Conservation (phyloP, 2,329 filamentous ascomycete species). For the Chaetomium olivaceum region DNA sequence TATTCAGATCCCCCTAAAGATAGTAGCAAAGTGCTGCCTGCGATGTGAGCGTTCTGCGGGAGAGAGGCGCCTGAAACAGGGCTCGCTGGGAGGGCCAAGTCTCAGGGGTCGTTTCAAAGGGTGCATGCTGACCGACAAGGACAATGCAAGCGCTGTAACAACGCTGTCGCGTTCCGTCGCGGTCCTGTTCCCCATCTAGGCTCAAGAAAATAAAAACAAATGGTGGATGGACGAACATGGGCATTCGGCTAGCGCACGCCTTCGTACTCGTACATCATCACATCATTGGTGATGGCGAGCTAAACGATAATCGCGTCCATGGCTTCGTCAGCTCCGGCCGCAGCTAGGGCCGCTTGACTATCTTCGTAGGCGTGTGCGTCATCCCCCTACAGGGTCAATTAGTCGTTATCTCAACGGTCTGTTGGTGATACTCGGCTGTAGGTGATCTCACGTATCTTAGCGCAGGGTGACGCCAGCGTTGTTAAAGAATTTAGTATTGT, state of each 20-base stretch:
- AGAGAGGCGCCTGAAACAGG: slow-evolving; percentile 3
- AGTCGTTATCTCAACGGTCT: not conserved
- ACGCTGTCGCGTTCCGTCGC: not conserved
- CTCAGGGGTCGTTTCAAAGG: slow-evolving; percentile 4
- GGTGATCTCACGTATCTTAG: not conserved
- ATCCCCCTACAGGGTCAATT: not conserved
- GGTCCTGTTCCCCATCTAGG: not conserved
- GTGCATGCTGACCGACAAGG: not conserved
- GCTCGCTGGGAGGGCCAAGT: slow-evolving; percentile 1
- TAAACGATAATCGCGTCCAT: not conserved
- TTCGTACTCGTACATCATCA: not conserved
- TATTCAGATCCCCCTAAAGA: not conserved
- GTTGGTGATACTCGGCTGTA: not conserved
- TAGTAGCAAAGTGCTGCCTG: not conserved
- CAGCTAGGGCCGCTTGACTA: not conserved
- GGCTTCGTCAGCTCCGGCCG: not conserved
- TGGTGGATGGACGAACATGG: not conserved
- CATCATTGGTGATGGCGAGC: not conserved
- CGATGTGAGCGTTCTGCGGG: not conserved
- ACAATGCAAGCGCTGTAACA: not conserved
- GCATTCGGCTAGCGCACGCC: not conserved
- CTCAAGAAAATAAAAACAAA: not conserved
- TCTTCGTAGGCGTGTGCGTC: not conserved
- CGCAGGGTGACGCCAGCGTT: not conserved
- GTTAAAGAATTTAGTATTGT: too few species aligned